Evolutionary conservation across 306 rosid genomes (phyloP).

Genomic region (Trifolium fragiferum): DNA sequence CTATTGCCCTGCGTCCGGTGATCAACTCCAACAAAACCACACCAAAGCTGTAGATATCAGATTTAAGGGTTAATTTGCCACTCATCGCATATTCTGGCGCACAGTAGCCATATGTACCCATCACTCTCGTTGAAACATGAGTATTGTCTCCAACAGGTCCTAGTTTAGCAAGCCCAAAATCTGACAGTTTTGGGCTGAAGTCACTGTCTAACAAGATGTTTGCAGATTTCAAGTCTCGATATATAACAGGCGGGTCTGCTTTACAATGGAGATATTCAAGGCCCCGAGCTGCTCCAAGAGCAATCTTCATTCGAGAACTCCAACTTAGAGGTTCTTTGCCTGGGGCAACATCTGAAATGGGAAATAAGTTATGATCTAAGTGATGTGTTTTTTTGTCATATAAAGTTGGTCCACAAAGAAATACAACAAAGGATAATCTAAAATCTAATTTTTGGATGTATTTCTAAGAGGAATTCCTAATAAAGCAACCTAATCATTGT

Average conservation of each 20-base stretch:
- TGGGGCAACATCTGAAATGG: slow-evolving; percentile 56
- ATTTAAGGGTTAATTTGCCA: slow-evolving; percentile 91
- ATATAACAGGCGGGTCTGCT: slow-evolving; percentile 95
- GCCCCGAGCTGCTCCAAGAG: slow-evolving; percentile 88
- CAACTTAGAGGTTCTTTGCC: slow-evolving; percentile 74
- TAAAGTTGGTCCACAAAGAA: background rate
- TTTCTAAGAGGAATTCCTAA: slow-evolving; percentile 20
- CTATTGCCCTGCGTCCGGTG: slow-evolving; percentile 89
- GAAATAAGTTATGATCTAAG: slow-evolving; percentile 32
- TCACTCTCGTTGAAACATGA: slow-evolving; percentile 96
- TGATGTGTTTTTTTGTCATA: slow-evolving; percentile 27
- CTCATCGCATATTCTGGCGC: slow-evolving; percentile 99
- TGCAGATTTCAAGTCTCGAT: slow-evolving; percentile 93
- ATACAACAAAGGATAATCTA: slow-evolving; percentile 6
- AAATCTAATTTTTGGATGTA: slow-evolving; percentile 30
- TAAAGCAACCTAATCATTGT: slow-evolving; percentile 22
- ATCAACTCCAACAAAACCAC: slow-evolving; percentile 95
- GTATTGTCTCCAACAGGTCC: slow-evolving; percentile 99
- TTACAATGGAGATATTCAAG: slow-evolving; percentile 92
- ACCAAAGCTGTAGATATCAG: slow-evolving; percentile 97
- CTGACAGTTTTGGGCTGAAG: slow-evolving; percentile 88
- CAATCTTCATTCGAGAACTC: slow-evolving; percentile 83
- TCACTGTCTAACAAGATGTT: slow-evolving; percentile 83
- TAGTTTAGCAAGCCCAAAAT: slow-evolving; percentile 94
- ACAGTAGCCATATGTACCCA: slow-evolving; percentile 97